Conservation (phyloP, 2,329 filamentous ascomycete species). For the Cercospora canescens region DNA sequence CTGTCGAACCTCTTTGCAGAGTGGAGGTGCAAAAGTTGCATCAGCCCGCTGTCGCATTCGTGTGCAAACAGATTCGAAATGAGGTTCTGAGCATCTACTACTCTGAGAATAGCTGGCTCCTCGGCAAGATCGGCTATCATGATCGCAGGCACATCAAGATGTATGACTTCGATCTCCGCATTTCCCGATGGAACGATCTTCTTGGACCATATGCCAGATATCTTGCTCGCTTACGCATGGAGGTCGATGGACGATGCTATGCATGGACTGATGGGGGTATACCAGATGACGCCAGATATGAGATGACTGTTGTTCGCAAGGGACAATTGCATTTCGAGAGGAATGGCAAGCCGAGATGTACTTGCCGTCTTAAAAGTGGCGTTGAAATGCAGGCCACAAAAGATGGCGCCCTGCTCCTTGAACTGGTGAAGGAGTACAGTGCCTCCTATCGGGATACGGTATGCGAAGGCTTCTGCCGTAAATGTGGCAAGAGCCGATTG, state of each 20-base stretch:
- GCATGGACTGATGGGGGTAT: conserved; percentile 20
- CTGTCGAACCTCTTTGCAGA: conserved; percentile 21
- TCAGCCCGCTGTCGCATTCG: conserved; percentile 21
- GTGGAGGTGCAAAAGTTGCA: conserved; percentile 12
- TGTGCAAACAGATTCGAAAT: conserved; percentile 17
- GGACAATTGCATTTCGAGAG: conserved; percentile 20
- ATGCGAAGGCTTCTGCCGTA: conserved; percentile 18
- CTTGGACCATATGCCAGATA: conserved; percentile 15
- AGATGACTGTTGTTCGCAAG: conserved; percentile 15
- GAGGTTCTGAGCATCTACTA: conserved; percentile 27
- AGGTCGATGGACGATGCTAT: conserved; percentile 22
- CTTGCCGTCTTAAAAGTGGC: conserved; percentile 19
- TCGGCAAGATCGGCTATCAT: conserved; percentile 25
- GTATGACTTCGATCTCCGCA: conserved; percentile 22
- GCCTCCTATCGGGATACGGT: conserved; percentile 20
- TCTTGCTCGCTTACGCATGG: conserved; percentile 18
- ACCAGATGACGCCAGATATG: conserved; percentile 17
- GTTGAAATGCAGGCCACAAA: conserved; percentile 17
- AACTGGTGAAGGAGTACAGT: conserved; percentile 24
- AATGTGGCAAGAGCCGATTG: conserved; percentile 19
- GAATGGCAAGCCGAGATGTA: conserved; percentile 21
- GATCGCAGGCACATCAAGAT: conserved; percentile 15
- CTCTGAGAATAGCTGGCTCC: conserved; percentile 23
- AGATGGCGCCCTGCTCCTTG: conserved; percentile 22
- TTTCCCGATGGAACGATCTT: conserved; percentile 16